Evolutionary conservation across 2,329 filamentous ascomycete species (phyloP).

Genomic region (Cladosporium oxysporum): DNA sequence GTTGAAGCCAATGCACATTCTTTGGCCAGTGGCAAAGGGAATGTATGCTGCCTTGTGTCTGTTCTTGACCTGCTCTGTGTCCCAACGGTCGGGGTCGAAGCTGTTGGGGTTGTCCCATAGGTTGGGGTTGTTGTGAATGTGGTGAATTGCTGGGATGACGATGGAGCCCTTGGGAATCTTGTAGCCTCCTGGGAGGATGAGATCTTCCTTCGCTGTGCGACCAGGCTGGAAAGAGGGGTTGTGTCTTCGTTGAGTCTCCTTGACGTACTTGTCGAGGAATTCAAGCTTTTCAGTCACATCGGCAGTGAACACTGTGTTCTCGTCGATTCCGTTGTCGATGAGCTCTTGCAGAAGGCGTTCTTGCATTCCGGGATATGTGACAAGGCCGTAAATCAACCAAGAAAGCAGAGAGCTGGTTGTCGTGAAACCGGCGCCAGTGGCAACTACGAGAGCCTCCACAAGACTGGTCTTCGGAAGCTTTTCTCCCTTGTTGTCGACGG

Average conservation of each 20-base stretch:
- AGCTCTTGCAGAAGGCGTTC: conserved; percentile 60
- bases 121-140: conserved; percentile 54
- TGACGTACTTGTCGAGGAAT: conserved; percentile 61
- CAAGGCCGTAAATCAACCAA: conserved; percentile 58
- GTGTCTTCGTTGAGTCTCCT: conserved; percentile 59
- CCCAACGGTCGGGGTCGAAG: conserved; percentile 64
- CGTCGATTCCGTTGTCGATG: conserved; percentile 42
- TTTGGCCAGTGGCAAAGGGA: conserved; percentile 59
- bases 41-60: conserved; percentile 55
- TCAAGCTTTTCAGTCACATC: conserved; percentile 46
- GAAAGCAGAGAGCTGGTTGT: conserved; percentile 61
- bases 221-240: conserved; percentile 64
- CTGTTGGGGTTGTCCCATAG: conserved; percentile 60
- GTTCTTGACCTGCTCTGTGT: conserved; percentile 55
- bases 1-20: conserved; percentile 66
- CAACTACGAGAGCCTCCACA: conserved; percentile 51
- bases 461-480: conserved; percentile 51
- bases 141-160: conserved; percentile 53
- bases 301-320: conserved; percentile 38
- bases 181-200: conserved; percentile 62
- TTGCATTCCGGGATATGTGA: conserved; percentile 58
- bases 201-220: conserved; percentile 57
- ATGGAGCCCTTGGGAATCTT: conserved; percentile 54
- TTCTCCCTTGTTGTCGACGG: conserved; percentile 56
- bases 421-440: conserved; percentile 61